Evolutionary conservation across 2,329 filamentous ascomycete genomes (phyloP).

Genomic region (Dactylellina leptospora): DNA sequence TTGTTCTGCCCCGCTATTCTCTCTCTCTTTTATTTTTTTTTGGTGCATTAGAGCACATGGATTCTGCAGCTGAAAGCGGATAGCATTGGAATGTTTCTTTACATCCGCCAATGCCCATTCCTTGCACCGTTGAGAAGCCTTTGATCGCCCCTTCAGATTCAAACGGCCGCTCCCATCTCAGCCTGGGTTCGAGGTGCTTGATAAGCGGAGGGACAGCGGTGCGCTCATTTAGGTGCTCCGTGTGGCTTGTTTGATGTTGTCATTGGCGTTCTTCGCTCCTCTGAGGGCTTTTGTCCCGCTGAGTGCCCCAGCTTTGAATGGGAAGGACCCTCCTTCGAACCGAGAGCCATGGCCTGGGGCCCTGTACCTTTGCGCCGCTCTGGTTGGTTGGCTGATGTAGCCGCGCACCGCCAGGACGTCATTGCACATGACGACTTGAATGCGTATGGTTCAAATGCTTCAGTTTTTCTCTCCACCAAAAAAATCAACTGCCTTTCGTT

Average conservation of each 20-base stretch:
- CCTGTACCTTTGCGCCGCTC: conserved; percentile 13
- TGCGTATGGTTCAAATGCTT: neutral
- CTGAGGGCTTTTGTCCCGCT: neutral
- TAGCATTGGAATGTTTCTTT: conserved; percentile 28
- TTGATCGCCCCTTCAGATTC: conserved; percentile 1
- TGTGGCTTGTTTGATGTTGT: conserved; percentile 38
- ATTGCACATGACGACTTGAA: conserved; percentile 41
- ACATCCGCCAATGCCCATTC: conserved; percentile 2
- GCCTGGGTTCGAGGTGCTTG: neutral
- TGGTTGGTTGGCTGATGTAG: conserved; percentile 27
- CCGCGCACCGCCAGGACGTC: conserved; percentile 40
- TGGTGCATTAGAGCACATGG: conserved; percentile 8
- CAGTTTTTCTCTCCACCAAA: neutral
- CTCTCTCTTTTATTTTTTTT: conserved; percentile 6
- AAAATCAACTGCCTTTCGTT: neutral
- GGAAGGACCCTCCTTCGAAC: conserved; percentile 27
- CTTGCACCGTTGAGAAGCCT: conserved; percentile 1
- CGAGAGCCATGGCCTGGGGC: conserved; percentile 23
- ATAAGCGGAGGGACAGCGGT: neutral
- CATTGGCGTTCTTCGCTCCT: conserved; percentile 13
- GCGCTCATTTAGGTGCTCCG: neutral
- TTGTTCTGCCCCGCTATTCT: conserved; percentile 6
- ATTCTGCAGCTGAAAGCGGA: conserved; percentile 39
- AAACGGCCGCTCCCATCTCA: neutral
- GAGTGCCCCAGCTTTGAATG: conserved; percentile 11